phyloP scores from a whole-genome alignment of 495 filamentous ascomycete genomes.

The Bryoglossum gracile region DNA sequence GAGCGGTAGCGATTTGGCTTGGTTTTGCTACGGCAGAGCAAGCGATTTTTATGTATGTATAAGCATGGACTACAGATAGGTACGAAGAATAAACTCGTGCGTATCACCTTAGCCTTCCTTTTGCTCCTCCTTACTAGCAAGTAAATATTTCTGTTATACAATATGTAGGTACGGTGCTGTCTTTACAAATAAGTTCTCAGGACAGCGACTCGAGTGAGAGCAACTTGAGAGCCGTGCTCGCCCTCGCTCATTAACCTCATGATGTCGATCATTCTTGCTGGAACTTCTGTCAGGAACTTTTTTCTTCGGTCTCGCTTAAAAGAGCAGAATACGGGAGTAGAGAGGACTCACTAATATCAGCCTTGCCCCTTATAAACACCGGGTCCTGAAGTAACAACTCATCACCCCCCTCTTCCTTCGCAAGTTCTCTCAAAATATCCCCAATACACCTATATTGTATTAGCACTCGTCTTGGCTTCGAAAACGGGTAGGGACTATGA shows the following conservation, averaged over 20 bases:
- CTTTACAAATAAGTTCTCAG: constrained; percentile 45
- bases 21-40: not conserved
- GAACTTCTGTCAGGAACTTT: not conserved
- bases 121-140: no score
- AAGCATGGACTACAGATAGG: not conserved
- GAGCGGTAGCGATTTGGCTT: not conserved
- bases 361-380: constrained; percentile 45
- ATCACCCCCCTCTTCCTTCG: constrained; percentile 14
- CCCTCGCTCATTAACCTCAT: constrained; percentile 46
- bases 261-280: constrained; percentile 52
- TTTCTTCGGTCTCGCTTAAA: not conserved
- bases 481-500: no score
- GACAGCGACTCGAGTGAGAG: constrained; percentile 47
- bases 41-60: not conserved
- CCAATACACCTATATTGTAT: constrained; percentile 22
- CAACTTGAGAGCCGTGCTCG: constrained; percentile 44
- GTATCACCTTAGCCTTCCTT: no score
- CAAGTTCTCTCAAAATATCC: constrained; percentile 25
- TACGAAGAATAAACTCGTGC: no score
- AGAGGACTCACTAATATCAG: constrained; percentile 44
- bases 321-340: not conserved
- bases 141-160: no score
- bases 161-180: not conserved
- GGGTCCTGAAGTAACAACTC: constrained; percentile 35
- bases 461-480: constrained; percentile 8